A percentile compares a stretch with the other conserved stretches of the same genome.
Evolutionary conservation across 768 basidiomycete species (phyloP).

Genomic region (Collybiopsis luxurians): DNA sequence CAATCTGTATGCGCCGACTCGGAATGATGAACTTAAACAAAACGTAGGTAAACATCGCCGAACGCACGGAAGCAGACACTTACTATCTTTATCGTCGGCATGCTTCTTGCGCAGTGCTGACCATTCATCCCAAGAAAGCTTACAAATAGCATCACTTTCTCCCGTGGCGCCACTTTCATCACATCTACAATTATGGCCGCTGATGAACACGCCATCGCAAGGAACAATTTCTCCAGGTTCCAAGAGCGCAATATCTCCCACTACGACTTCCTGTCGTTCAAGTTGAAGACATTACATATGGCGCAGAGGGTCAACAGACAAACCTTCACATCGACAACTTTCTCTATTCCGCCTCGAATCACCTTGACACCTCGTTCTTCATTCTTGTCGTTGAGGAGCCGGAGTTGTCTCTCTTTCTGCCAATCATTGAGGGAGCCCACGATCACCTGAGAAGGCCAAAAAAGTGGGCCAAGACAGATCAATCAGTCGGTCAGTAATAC

Average conservation of each 20-base stretch:
- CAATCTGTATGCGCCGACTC: constrained; percentile 72
- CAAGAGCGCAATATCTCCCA: constrained; percentile 87
- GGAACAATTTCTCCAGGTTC: constrained; percentile 97
- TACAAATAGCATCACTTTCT: constrained; percentile 94
- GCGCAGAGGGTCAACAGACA: constrained; percentile 7
- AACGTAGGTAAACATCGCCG: neutral
- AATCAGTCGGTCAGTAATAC: constrained; percentile 17
- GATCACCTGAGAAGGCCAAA: constrained; percentile 48
- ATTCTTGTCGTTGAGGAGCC: constrained; percentile 87
- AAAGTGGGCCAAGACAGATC: constrained; percentile 9
- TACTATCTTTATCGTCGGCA: constrained; percentile 18
- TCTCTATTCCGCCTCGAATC: constrained; percentile 69
- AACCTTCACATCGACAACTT: constrained; percentile 80
- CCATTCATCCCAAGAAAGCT: constrained; percentile 76
- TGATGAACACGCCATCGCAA: constrained; percentile 92
- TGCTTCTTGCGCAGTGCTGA: constrained; percentile 44
- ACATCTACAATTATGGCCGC: constrained; percentile 91
- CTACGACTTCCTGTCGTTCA: constrained; percentile 73
- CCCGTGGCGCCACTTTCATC: constrained; percentile 97
- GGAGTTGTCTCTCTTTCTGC: constrained; percentile 98
- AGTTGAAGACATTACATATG: constrained; percentile 13
- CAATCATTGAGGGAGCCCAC: constrained; percentile 97
- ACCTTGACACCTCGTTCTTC: constrained; percentile 91
- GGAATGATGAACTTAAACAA: neutral
- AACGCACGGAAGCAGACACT: constrained; percentile 14